Base-by-base conservation (phyloP, 768 basidiomycete species). In the Mycena chlorophos region DNA sequence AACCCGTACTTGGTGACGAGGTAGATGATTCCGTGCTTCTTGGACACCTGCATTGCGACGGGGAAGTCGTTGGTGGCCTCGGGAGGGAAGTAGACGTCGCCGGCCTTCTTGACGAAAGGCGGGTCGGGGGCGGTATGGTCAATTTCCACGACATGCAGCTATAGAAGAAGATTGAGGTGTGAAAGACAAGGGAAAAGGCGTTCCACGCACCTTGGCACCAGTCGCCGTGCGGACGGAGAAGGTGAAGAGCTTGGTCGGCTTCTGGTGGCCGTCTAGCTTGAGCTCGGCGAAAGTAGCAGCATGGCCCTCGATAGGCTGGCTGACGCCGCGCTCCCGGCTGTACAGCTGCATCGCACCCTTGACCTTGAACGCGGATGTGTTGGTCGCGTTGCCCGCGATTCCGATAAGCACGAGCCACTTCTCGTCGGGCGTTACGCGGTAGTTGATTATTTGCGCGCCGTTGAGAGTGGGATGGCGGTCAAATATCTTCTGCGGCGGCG, bases 61-160 rank as follows among this genome's bases (percentile, higher is more conserved):
- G 97, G 97, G 80, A 99, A 99, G 68, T 99, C 97, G 69, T 95
- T 98, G 49, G 87, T 89, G 5, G 97, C 97, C 71, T 99, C 97
- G 1, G 95, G 88, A 51, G 97, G 97, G 83, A 98, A 99, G 79
- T 95, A 99, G 30, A 98, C 96, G 63, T 99, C 97, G 57, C 98
- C 95, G 13, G 91, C 91, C 75, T 97, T 98, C 82, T 99, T 98
- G 29, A 82, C 82, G 77, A 96, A 99, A 5, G 88, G 89, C 17
- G 95, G 89, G 65, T 96, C 91, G 4, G 93, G 87, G 10, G 91
- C 89, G 56, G 87, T 82, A 73, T 98, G 96, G 70, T 98, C 97
- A 67, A 99, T 96, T 73, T 99, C 94, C 54, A 98, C 97, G 48
- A 99, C 84, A 73, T 98, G 97, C 45, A 99, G 88, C 97, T 98